A percentile compares a stretch with the other conserved stretches of the same genome.
These are phyloP conservation scores for Pyrus pyrifolia DNA, from an alignment of 306 rosid species.

Conservation along the genomic window DNA sequence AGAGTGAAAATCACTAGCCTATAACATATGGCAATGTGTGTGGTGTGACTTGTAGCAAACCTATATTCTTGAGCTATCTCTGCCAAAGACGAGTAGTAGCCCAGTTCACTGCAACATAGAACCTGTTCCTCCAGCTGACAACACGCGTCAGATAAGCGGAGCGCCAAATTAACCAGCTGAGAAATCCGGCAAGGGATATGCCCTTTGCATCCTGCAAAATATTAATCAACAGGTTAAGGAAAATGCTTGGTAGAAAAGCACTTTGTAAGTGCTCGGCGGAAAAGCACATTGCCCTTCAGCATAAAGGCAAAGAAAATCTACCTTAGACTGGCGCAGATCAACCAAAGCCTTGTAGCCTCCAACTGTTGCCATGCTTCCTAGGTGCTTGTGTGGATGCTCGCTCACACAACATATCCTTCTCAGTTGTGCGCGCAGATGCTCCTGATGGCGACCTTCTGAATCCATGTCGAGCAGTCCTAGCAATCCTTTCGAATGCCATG, in stretches of 20 bases:
- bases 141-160: conserved; percentile 93
- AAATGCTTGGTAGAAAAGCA: background rate
- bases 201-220: conserved; percentile 67
- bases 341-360: conserved; percentile 83
- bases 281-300: background rate
- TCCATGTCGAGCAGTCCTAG: conserved; percentile 47
- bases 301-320: conserved; percentile 1
- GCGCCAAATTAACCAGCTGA: conserved; percentile 90
- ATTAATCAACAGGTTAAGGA: background rate
- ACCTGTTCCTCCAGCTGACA: conserved; percentile 96
- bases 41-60: conserved; percentile 12
- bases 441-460: conserved; percentile 56
- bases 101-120: conserved; percentile 93
- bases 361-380: conserved; percentile 93
- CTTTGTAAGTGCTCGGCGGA: background rate
- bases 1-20: background rate
- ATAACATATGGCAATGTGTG: background rate
- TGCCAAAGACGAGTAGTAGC: conserved; percentile 87
- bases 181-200: conserved; percentile 69
- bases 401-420: conserved; percentile 19
- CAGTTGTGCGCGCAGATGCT: conserved; percentile 21
- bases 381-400: conserved; percentile 48
- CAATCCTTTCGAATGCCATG: conserved; percentile 75
- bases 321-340: conserved; percentile 85
- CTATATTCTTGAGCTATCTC: conserved; percentile 83